phyloP scores from a whole-genome alignment of 495 filamentous ascomycete species.

The Trichoderma reesei region DNA sequence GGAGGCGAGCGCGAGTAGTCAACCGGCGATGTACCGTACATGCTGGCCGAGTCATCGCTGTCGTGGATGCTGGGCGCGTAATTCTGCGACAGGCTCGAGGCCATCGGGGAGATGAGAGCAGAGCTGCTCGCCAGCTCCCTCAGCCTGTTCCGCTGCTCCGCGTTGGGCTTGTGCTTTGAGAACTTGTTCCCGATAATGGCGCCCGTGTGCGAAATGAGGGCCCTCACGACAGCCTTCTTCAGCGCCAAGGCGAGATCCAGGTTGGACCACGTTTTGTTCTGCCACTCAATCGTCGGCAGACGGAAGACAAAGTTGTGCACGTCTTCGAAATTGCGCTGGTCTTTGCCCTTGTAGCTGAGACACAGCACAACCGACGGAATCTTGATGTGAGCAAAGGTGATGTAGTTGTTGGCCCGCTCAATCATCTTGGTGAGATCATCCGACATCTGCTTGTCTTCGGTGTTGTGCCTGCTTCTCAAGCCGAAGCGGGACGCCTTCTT shows the following conservation, averaged over 20 bases:
- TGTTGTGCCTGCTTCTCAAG: conserved; percentile 27
- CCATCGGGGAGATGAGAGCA: conserved; percentile 36
- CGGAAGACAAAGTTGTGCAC: conserved; percentile 96
- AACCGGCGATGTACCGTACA: conserved; percentile 36
- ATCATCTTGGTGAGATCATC: conserved; percentile 99
- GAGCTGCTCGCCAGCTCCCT: conserved; percentile 67
- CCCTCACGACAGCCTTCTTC: conserved; percentile 89
- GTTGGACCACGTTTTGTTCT: conserved; percentile 99
- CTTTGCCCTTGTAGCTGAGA: conserved; percentile 92
- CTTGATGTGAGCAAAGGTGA: conserved; percentile 92
- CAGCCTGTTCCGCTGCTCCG: conserved; percentile 65
- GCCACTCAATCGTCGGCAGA: conserved; percentile 86
- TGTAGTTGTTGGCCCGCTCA: conserved; percentile 86
- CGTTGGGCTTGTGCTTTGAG: conserved; percentile 71
- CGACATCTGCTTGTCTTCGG: conserved; percentile 40
- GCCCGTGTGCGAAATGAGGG: conserved; percentile 87
- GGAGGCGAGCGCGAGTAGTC: conserved; percentile 43
- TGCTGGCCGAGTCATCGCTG: conserved; percentile 40
- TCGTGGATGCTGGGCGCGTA: conserved; percentile 28
- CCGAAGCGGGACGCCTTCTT: conserved; percentile 42
- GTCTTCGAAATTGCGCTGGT: conserved; percentile 89
- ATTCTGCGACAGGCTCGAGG: conserved; percentile 18
- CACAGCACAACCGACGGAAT: conserved; percentile 91
- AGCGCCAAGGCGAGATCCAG: conserved; percentile 84
- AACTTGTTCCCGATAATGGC: conserved; percentile 98